These are phyloP conservation scores for Kandelia obovata DNA, from an alignment of 345 rosid species.

Conservation along the genomic window DNA sequence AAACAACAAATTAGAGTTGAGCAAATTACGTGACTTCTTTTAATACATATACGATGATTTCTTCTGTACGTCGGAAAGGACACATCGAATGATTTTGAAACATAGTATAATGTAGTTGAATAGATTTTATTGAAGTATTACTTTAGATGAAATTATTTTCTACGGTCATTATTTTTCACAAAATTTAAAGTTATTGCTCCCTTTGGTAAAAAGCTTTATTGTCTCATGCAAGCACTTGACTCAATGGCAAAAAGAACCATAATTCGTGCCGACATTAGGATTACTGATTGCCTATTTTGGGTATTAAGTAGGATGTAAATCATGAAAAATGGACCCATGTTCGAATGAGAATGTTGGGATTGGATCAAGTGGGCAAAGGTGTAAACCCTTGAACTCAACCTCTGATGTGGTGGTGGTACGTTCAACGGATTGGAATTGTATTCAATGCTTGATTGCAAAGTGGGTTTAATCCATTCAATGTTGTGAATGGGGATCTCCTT, in stretches of 20 bases:
- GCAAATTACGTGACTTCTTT: no score
- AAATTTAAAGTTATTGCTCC: neutral
- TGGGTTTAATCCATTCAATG: neutral
- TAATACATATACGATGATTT: no score
- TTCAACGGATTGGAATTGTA: neutral
- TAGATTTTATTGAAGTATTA: no score
- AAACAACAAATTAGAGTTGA: no score
- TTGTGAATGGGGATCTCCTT: neutral
- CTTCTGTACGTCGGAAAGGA: no score
- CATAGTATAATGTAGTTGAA: no score
- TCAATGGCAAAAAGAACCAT: constrained; percentile 3
- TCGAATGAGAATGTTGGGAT: neutral
- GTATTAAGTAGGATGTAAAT: constrained; percentile 9
- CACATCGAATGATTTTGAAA: no score
- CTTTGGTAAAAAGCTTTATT: neutral
- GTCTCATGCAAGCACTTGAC: neutral
- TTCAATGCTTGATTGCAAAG: neutral
- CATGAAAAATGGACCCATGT: neutral
- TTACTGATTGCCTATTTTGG: constrained; percentile 10
- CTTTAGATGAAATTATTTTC: no score
- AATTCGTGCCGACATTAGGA: constrained; percentile 25
- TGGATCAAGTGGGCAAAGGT: neutral
- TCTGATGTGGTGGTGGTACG: neutral
- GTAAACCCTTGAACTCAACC: neutral
- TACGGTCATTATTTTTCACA: no score